A percentile compares a stretch with the other conserved stretches of the same genome.
phyloP scores from a whole-genome alignment of 768 basidiomycete species.

The Tubosaeta sp. region DNA sequence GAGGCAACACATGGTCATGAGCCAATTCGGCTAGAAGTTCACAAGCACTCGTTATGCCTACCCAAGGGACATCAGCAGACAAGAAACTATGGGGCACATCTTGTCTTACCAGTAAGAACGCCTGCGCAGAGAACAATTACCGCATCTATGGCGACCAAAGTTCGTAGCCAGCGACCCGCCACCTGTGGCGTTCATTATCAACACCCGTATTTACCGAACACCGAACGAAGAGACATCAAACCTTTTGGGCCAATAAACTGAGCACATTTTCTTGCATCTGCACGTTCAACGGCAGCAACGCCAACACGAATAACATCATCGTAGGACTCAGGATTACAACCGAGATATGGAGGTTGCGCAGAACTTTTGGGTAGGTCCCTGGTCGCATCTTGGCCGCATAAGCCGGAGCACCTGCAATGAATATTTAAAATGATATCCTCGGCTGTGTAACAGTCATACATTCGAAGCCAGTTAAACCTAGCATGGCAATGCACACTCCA shows the following conservation, averaged over 20 bases:
- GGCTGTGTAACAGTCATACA: conserved; percentile 32
- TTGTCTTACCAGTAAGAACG: conserved; percentile 54
- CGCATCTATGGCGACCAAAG: conserved; percentile 62
- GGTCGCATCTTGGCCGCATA: conserved; percentile 60
- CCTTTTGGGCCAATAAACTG: conserved; percentile 56
- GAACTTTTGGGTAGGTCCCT: conserved; percentile 51
- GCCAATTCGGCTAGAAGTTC: conserved; percentile 57
- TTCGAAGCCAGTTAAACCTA: conserved; percentile 71
- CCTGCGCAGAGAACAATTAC: conserved; percentile 70
- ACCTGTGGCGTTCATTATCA: conserved; percentile 32
- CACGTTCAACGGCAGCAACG: conserved; percentile 49
- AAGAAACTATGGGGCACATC: background rate
- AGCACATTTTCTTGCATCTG: conserved; percentile 58
- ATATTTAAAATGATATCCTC: background rate
- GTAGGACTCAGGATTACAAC: conserved; percentile 52
- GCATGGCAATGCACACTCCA: conserved; percentile 66
- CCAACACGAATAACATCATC: conserved; percentile 58
- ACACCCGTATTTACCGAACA: background rate
- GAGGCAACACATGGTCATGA: conserved; percentile 57
- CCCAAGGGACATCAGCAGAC: conserved; percentile 1
- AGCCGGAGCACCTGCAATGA: conserved; percentile 49
- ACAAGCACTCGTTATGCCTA: conserved; percentile 55
- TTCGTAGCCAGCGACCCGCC: conserved; percentile 58
- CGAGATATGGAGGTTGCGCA: conserved; percentile 62
- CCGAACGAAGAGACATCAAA: conserved; percentile 16